Percentiles rank a stretch among this genome's conserved stretches.
phyloP scores from a whole-genome alignment of 2,329 filamentous ascomycete species.

The Tolypocladium endophyticum region DNA sequence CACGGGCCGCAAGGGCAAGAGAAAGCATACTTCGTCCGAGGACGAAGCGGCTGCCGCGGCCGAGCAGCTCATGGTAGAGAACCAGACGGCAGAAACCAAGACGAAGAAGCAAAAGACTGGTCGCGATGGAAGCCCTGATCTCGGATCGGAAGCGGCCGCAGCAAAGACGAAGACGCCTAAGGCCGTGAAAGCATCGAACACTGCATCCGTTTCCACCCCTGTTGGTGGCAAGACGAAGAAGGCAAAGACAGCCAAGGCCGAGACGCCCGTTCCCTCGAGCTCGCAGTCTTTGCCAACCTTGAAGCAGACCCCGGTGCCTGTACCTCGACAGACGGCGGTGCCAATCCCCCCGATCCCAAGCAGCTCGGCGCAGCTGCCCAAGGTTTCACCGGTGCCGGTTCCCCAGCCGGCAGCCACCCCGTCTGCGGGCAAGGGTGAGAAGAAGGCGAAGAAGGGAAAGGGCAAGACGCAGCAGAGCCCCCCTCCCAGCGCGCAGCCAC shows the following conservation, averaged over 20 bases:
- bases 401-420: constrained; percentile 11
- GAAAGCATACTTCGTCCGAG: constrained; percentile 24
- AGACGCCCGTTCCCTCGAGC: constrained; percentile 7
- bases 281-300: constrained; percentile 5
- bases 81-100: constrained; percentile 24
- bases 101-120: constrained; percentile 28
- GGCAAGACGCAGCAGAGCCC: constrained; percentile 12
- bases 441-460: constrained; percentile 19
- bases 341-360: constrained; percentile 24
- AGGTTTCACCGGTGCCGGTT: constrained; percentile 13
- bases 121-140: constrained; percentile 20
- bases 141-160: constrained; percentile 17
- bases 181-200: constrained; percentile 12
- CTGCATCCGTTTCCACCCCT: constrained; percentile 11
- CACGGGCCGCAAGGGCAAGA: constrained; percentile 21
- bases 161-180: constrained; percentile 21
- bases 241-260: constrained; percentile 18
- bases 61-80: constrained; percentile 23
- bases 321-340: constrained; percentile 17
- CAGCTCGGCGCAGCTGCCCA: constrained; percentile 14
- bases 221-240: constrained; percentile 11
- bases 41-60: constrained; percentile 25
- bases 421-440: constrained; percentile 13
- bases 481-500: constrained; percentile 9
- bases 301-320: constrained; percentile 18